A percentile compares a stretch with the other conserved stretches of the same genome.
Evolutionary conservation across 257 asterid species (phyloP).

Genomic region (Solanum habrochaites): DNA sequence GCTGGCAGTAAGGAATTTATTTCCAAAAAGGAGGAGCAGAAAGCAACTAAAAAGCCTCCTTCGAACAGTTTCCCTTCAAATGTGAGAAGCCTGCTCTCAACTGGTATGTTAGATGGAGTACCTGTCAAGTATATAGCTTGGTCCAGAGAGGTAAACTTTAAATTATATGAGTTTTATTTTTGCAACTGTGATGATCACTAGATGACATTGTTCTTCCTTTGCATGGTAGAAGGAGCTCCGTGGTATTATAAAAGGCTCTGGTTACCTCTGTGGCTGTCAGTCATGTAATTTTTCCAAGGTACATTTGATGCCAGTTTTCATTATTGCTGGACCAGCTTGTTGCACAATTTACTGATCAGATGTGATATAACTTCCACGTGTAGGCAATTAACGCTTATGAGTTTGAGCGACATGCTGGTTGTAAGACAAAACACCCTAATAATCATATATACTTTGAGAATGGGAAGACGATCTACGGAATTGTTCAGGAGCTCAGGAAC

Average conservation of each 20-base stretch:
- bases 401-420: conserved; percentile 32
- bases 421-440: conserved; percentile 27
- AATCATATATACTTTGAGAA: conserved; percentile 28
- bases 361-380: background rate
- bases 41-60: conserved; percentile 7
- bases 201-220: background rate
- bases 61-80: conserved; percentile 18
- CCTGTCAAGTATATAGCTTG: conserved; percentile 18
- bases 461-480: conserved; percentile 25
- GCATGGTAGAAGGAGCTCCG: conserved; percentile 19
- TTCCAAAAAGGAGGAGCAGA: conserved; percentile 9
- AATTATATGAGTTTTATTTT: background rate
- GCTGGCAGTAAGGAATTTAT: background rate
- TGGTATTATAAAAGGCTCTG: conserved; percentile 18
- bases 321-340: background rate
- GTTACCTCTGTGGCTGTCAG: conserved; percentile 25
- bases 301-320: background rate
- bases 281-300: conserved; percentile 23
- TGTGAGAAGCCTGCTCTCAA: conserved; percentile 19
- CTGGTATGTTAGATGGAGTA: conserved; percentile 20
- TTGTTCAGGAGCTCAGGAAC: conserved; percentile 25
- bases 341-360: background rate
- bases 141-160: conserved; percentile 11
- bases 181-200: background rate
- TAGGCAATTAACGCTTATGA: conserved; percentile 28